Evolutionary conservation across 148 eudicot species (phyloP).

Genomic region (Nepenthes mirabilis): DNA sequence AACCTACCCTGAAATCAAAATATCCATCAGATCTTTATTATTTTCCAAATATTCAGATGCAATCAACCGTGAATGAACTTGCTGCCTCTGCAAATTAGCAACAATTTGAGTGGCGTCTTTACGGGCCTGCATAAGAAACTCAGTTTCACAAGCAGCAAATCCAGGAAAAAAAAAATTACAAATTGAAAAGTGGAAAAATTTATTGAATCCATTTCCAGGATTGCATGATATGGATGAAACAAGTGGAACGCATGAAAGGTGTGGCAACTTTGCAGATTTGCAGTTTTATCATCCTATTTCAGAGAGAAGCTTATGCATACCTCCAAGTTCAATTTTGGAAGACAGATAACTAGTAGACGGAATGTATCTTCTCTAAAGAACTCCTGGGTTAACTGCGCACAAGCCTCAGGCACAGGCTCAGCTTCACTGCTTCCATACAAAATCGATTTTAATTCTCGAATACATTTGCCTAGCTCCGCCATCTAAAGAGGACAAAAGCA

Average conservation of each 20-base stretch:
- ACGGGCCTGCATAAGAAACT: conserved; percentile 52
- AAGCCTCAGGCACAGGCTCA: conserved; percentile 88
- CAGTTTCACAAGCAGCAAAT: background rate
- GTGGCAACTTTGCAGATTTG: background rate
- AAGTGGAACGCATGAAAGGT: background rate
- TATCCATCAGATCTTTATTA: conserved; percentile 79
- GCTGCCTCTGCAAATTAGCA: conserved; percentile 96
- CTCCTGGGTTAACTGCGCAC: conserved; percentile 89
- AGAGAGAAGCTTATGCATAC: conserved; percentile 14
- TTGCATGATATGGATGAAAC: background rate
- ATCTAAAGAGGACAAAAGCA: conserved; percentile 27
- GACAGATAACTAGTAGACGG: conserved; percentile 52
- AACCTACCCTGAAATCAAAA: conserved; percentile 74
- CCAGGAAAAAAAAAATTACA: background rate
- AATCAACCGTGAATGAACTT: conserved; percentile 77
- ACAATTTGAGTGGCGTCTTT: conserved; percentile 99
- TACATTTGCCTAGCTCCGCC: conserved; percentile 54
- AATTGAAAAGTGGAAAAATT: background rate
- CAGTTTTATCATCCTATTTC: background rate
- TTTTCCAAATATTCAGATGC: conserved; percentile 92
- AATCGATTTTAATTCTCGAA: conserved; percentile 63
- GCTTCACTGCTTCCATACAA: conserved; percentile 87
- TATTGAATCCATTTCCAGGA: background rate
- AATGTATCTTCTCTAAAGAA: conserved; percentile 73
- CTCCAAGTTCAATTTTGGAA: conserved; percentile 85